Evolutionary conservation across 305 asterid genomes (phyloP), one percentile per base, ranked within the genome.

Genomic region (Rubia tinctorum): DNA sequence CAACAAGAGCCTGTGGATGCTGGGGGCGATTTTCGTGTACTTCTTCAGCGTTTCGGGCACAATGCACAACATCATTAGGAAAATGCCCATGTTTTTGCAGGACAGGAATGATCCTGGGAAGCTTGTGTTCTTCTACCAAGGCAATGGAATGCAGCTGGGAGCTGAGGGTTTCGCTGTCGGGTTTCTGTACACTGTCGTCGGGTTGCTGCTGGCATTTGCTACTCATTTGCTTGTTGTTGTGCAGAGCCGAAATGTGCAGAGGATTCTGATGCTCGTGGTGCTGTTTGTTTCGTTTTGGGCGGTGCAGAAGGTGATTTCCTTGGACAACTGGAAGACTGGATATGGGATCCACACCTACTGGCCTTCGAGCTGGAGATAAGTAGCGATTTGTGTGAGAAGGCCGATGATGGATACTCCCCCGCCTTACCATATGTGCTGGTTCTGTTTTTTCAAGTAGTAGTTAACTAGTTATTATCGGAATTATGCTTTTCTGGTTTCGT

Each of bases 261-360:
- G 84, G 66, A 15, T 83, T 73, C 6, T 73, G 66, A 92, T 89
- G 92, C 8, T 82, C 3, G 5, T 80, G 2, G 79, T 58, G 63
- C 68, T 92, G 77, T 13, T 82, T 56, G 75, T 85, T 66, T 84
- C 89, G 14, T 77, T 85, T 45, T 84, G 90, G 94, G 92, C 96
- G 0, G 94, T 92, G 27, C 80, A 78, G 81, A 89, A 88, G 83
- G 98, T 95, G 75, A 71, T 92, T 71, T 80, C 14, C 75, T 83
- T 95, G 88, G 93, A 91, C 84, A 95, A 92, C 66, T 95, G 99
- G 98, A 95, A 95, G 85, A 95, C 96, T 0, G 99, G 99, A 49
- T 95, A 92, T 73, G 87, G 91, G 0, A 79, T 92, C 71, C 97
- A 92, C 14, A 89, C 90, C 0, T 95, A 95, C 77, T 86, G 90